Conservation (phyloP, 768 basidiomycete genomes). For the Termitomyces sp. region DNA sequence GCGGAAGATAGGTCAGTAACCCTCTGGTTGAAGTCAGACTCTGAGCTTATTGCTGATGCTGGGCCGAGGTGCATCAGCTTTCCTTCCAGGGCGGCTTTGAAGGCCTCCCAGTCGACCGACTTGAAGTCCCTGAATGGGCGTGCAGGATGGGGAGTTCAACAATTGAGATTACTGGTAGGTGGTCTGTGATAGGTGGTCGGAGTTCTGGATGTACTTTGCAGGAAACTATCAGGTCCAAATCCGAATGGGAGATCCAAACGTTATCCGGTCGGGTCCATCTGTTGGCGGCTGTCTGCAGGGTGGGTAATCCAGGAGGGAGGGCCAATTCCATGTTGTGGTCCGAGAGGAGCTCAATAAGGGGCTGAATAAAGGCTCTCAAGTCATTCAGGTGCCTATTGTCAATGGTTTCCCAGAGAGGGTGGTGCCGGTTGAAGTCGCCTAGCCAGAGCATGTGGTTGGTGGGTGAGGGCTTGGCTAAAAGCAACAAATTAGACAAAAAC, state of each 20-base stretch:
- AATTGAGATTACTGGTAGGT: slow-evolving; percentile 26
- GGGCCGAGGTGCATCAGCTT: too few relatives aligned
- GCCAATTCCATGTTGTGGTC: slow-evolving; percentile 2
- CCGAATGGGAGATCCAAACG: not conserved
- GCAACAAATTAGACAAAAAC: not conserved
- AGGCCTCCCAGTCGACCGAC: slow-evolving; percentile 18
- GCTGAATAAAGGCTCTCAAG: not conserved
- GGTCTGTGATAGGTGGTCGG: slow-evolving; percentile 25
- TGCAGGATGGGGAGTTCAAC: slow-evolving; percentile 14
- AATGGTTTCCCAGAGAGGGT: slow-evolving; percentile 2
- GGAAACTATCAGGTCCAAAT: not conserved
- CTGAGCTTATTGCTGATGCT: too few relatives aligned
- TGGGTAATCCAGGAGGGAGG: not conserved
- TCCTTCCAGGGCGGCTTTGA: slow-evolving; percentile 10
- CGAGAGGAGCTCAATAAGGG: not conserved
- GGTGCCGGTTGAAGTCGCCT: not conserved
- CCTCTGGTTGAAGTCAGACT: too few relatives aligned
- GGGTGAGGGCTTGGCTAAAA: not conserved
- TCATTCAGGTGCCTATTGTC: slow-evolving; percentile 6
- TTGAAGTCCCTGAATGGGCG: slow-evolving; percentile 17
- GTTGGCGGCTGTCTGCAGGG: not conserved
- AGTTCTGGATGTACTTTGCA: not conserved
- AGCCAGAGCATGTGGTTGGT: not conserved
- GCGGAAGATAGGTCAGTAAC: too few relatives aligned
- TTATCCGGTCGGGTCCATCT: slow-evolving; percentile 2